Conservation (phyloP, 2,329 filamentous ascomycete species). For the Neoascochyta sp. region DNA sequence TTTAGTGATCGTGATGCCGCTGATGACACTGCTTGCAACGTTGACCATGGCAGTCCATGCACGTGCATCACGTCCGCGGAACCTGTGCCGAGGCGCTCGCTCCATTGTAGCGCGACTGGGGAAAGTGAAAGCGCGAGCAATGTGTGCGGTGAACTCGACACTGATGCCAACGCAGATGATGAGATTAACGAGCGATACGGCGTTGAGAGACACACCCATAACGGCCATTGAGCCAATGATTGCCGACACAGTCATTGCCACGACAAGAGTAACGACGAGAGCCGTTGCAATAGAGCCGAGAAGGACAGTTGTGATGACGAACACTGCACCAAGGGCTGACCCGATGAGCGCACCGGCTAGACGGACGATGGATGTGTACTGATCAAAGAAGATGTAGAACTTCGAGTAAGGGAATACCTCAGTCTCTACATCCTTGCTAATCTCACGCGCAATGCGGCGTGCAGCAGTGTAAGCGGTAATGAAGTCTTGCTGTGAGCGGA, state of each 20-base stretch:
- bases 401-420: conserved; percentile 95
- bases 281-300: conserved; percentile 82
- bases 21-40: conserved; percentile 91
- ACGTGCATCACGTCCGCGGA: conserved; percentile 77
- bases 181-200: conserved; percentile 90
- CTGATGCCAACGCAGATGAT: conserved; percentile 96
- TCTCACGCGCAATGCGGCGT: conserved; percentile 76
- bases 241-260: conserved; percentile 89
- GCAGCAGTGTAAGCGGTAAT: conserved; percentile 87
- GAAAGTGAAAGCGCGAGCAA: conserved; percentile 94
- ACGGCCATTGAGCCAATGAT: conserved; percentile 95
- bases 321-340: conserved; percentile 80
- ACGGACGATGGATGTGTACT: conserved; percentile 80
- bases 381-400: conserved; percentile 99
- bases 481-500: conserved; percentile 86
- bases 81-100: conserved; percentile 65
- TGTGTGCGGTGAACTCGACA: conserved; percentile 96
- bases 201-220: conserved; percentile 84
- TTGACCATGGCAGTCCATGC: conserved; percentile 93
- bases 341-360: conserved; percentile 77
- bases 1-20: conserved; percentile 94
- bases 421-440: conserved; percentile 67
- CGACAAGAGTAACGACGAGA: conserved; percentile 76
- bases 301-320: conserved; percentile 72
- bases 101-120: conserved; percentile 80